phyloP scores from a whole-genome alignment of 2,329 filamentous ascomycete genomes.

The Botrytis galanthina region DNA sequence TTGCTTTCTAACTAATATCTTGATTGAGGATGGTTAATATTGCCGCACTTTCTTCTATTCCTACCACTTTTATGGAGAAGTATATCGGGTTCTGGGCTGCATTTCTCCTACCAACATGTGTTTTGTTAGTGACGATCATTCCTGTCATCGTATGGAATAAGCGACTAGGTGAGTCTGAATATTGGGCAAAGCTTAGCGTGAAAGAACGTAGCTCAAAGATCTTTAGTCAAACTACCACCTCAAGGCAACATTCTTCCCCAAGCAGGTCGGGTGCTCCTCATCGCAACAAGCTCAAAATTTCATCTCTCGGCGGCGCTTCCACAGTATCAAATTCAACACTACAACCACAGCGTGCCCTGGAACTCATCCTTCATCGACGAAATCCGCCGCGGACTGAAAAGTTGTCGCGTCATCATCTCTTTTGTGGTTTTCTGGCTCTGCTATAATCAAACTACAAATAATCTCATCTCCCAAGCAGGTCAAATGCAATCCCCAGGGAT shows the following conservation, averaged over 20 bases:
- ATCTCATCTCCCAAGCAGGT: not conserved
- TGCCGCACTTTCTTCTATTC: not conserved
- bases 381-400: not conserved
- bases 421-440: not conserved
- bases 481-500: not conserved
- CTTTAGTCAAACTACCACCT: not conserved
- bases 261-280: not conserved
- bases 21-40: not conserved
- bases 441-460: not conserved
- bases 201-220: not conserved
- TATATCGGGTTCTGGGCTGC: not conserved
- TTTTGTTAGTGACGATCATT: not conserved
- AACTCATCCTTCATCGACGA: not conserved
- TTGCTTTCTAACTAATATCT: not conserved
- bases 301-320: not conserved
- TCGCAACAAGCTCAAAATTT: not conserved
- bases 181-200: rapidly evolving
- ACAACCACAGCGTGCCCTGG: not conserved
- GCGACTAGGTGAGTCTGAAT: not conserved
- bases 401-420: not conserved
- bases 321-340: not conserved
- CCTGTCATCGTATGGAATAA: not conserved
- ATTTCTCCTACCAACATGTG: not conserved
- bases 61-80: not conserved
- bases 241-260: not conserved